Evolutionary conservation across 108 stramenopile genomes (phyloP).

Genomic region (Nitzschia palea): DNA sequence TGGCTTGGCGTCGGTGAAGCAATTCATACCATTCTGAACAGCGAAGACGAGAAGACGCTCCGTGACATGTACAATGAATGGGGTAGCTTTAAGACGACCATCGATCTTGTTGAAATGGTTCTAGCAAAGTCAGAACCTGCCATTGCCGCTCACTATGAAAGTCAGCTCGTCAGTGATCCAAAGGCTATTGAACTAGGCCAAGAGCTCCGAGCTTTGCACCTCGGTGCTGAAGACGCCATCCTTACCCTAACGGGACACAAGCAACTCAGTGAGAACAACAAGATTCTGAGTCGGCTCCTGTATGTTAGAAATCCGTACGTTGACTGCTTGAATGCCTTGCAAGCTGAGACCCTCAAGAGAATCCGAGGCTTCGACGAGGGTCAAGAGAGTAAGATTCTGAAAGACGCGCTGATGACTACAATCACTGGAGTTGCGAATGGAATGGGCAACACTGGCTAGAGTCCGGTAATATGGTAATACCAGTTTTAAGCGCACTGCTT

Average conservation of each 20-base stretch:
- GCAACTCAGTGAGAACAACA: conserved; percentile 71
- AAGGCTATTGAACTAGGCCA: conserved; percentile 73
- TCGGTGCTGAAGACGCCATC: conserved; percentile 71
- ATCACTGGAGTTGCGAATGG: conserved; percentile 97
- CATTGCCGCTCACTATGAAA: conserved; percentile 92
- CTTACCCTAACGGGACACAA: conserved; percentile 77
- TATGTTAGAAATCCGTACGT: conserved; percentile 93
- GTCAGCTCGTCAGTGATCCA: conserved; percentile 71
- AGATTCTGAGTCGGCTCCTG: conserved; percentile 73
- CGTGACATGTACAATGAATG: conserved; percentile 89
- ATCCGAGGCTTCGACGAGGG: conserved; percentile 63
- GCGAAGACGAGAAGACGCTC: conserved; percentile 56
- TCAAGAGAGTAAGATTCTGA: conserved; percentile 76
- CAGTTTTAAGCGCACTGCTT: no score
- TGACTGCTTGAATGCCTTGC: conserved; percentile 93
- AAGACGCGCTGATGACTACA: conserved; percentile 91
- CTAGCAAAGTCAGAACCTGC: conserved; percentile 89
- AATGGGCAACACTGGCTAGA: conserved; percentile 95
- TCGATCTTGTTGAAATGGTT: conserved; percentile 96
- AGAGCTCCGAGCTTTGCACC: conserved; percentile 73
- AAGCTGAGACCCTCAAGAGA: conserved; percentile 91
- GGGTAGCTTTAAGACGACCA: conserved; percentile 90
- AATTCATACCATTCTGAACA: conserved; percentile 53
- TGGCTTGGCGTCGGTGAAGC: conserved; percentile 97
- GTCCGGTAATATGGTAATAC: no score